Conservation (phyloP, 1,284 basidiomycete genomes). For the Papiliotrema laurentii region DNA sequence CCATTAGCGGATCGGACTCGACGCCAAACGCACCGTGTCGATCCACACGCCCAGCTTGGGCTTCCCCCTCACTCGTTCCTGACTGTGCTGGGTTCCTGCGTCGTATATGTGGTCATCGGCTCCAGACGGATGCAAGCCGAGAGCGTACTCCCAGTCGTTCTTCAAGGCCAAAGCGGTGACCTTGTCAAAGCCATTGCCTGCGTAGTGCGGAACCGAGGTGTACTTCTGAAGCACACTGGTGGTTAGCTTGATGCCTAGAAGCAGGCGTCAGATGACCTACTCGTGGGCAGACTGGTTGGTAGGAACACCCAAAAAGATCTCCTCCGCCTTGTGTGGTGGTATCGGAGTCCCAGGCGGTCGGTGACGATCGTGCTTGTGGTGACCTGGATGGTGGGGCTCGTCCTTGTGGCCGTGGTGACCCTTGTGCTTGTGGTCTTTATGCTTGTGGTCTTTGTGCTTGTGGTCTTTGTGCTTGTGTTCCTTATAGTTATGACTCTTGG, state of each 20-base stretch:
- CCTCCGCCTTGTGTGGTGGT: constrained; percentile 37
- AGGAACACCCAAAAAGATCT: constrained; percentile 42
- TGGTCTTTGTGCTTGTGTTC: too few species aligned
- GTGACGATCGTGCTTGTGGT: constrained; percentile 6
- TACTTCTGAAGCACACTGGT: constrained; percentile 36
- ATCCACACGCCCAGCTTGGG: constrained; percentile 44
- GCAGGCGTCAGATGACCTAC: constrained; percentile 18
- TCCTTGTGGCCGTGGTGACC: too few species aligned
- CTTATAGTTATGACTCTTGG: too few species aligned
- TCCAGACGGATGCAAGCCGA: constrained; percentile 39
- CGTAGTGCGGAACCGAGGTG: constrained; percentile 41
- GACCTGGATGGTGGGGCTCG: not conserved
- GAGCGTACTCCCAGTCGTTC: constrained; percentile 43
- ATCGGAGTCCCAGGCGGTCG: constrained; percentile 8
- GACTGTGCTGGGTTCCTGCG: constrained; percentile 38
- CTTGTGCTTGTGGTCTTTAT: too few species aligned
- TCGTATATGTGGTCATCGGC: constrained; percentile 43
- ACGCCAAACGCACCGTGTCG: constrained; percentile 37
- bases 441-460: too few species aligned
- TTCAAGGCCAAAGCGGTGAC: constrained; percentile 45
- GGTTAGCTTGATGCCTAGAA: not conserved
- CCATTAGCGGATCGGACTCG: too few species aligned
- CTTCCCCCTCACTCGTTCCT: constrained; percentile 30
- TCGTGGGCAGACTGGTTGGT: constrained; percentile 36
- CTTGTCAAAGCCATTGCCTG: constrained; percentile 45